Evolutionary conservation across 352 stramenopile genomes (phyloP), one percentile per base, ranked within the genome.

Genomic region (Globisporangium spiculum): DNA sequence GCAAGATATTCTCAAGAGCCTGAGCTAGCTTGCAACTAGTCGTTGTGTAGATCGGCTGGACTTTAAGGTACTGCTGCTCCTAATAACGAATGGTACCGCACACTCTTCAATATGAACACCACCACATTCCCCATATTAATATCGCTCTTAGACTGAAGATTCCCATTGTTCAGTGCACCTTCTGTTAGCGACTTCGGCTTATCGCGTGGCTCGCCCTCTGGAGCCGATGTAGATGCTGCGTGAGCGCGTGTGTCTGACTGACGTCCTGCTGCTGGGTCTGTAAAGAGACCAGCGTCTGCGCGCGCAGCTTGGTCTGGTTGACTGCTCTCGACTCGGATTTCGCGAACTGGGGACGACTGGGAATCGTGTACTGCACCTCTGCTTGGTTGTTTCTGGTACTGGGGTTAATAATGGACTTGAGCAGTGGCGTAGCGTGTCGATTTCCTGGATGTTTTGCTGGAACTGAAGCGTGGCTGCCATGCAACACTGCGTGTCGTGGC

Each of bases 221-320:
- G 3, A 79, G 60, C 12, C 76, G 74, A n/a, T 46, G 55, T 3
- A 78, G 36, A 34, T 81, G 76, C 72, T 78, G 57, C 27, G 68
- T 48, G 18, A 79, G 62, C 26, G 72, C 61, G 0, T 71, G 66
- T 0, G 58, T 36, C 32, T 74, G 65, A 6, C 54, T 26, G 41
- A 54, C 48, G 0, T 60, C 18, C 4, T 71, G 65, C 1, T 57
- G 57, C 54, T 74, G 66, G 1, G 44, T 32, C 26, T 78, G 76
- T 10, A 76, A n/a, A 16, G 63, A 65, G 18, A 46, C 30, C 14
- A 81, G 63, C 14, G 57, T 60, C 52, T 68, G 60, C 10, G 76
- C 72, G 56, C 76, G 74, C 10, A 72, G 10, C 56, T 68, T 68
- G 6, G 74, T 83, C 50, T 72, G 69, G 3, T 61, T 53, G 24